Evolutionary conservation across 306 rosid species (phyloP).

Genomic region (barrel medic (Medicago truncatula)): MtrunA17r5.0-ANR NC_053048.1:49207501-49208000

Average conservation of each 20-base stretch:
- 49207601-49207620: conserved; percentile 2
- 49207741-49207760: not conserved
- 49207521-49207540: conserved; percentile 12
- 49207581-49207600: conserved; percentile 28
- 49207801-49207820: conserved; percentile 8
- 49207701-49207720: conserved; percentile 31
- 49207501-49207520: conserved; percentile 24
- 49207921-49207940: conserved; percentile 17
- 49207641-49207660: conserved; percentile 81
- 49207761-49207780: conserved; percentile 21
- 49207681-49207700: conserved; percentile 71
- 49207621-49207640: conserved; percentile 60
- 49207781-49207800: conserved; percentile 28
- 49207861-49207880: conserved; percentile 27
- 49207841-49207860: not conserved
- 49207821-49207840: conserved; percentile 5
- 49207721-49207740: conserved; percentile 23
- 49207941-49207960: conserved; percentile 26
- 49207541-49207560: conserved; percentile 18
- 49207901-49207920: conserved; percentile 22
- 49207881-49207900: conserved; percentile 27
- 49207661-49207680: conserved; percentile 84
- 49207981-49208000: conserved; percentile 28
- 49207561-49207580: conserved; percentile 21
- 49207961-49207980: conserved; percentile 34